Evolutionary conservation across 768 basidiomycete genomes (phyloP), one percentile per base, ranked within the genome.

Genomic region (Russula abietina): DNA sequence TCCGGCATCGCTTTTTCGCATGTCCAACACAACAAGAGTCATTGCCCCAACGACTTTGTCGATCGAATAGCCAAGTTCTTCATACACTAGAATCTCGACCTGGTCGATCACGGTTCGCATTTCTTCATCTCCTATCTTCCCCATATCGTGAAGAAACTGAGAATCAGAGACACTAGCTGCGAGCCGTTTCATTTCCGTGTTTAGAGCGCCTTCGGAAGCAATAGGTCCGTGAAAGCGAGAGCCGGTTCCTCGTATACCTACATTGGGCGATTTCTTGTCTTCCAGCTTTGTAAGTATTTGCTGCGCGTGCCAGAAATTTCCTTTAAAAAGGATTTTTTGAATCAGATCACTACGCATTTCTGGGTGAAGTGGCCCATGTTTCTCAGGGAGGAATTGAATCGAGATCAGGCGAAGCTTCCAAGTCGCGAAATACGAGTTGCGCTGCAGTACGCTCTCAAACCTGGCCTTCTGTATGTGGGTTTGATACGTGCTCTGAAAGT

Each of bases 101-200:
- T 57, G 49, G 9, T 38, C 41, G 7, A 66, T 63, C 2, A 45
- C 33, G 3, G 67, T 38, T 22, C 43, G 39, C 14, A 52, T 3
- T 5, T 61, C 60, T 1, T 43, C 17, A 5, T 50, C 30, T 12
- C n/a, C 50, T 17, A 57, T 50, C 32, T 22, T 24, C 12, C 53
- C 49, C 22, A 68, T 28, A 9, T 22, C n/a, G 17, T 57, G 39
- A 2, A 69, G 39, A 38, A 69, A 69, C 0, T 39, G 56, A 2
- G 43, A 12, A 32, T 69, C 64, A 1, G 57, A 14, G 11, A 62
- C 39, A 2, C 7, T n/a, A 3, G 19, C 28, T 7, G 57, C 65
- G 14, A 56, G 30, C 16, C 9, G n/a, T 39, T 55, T 62, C 43
- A 64, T 59, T 3, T 68, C 65, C 24, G 19, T 48, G n/a, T 61